Percentiles rank a stretch among this genome's conserved stretches.
phyloP scores from a whole-genome alignment of 2,329 filamentous ascomycete species.

The Fusarium scirpi region DNA sequence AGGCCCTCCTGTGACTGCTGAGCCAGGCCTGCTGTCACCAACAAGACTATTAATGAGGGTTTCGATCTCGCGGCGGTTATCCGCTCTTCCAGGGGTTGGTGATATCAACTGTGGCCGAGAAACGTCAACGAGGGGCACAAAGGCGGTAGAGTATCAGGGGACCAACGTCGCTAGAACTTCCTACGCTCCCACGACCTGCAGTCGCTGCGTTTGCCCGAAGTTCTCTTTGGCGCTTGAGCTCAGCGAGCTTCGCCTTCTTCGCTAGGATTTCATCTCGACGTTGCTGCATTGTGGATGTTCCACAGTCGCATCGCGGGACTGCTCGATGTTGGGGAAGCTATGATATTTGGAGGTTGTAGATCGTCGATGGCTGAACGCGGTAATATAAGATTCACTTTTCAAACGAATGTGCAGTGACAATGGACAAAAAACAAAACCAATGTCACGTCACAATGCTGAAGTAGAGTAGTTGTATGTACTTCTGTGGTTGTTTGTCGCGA shows the following conservation, averaged over 20 bases:
- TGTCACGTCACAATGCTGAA: neutral
- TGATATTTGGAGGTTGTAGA: constrained; percentile 20
- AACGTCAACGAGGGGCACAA: constrained; percentile 27
- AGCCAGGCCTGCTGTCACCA: constrained; percentile 79
- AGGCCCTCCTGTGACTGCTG: constrained; percentile 71
- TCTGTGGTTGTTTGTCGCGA: constrained; percentile 27
- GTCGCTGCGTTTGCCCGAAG: constrained; percentile 81
- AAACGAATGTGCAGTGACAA: neutral
- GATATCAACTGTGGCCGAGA: constrained; percentile 63
- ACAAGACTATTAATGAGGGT: constrained; percentile 86
- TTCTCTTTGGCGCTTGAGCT: constrained; percentile 93
- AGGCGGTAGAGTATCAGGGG: constrained; percentile 34
- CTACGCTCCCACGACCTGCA: constrained; percentile 75
- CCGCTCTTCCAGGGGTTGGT: constrained; percentile 76
- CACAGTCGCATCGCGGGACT: constrained; percentile 63
- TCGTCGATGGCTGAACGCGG: neutral
- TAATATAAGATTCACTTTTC: neutral
- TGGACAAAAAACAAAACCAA: neutral
- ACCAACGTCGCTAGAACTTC: constrained; percentile 78
- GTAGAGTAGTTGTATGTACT: constrained; percentile 14
- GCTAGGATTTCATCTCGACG: constrained; percentile 95
- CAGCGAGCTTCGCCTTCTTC: constrained; percentile 96
- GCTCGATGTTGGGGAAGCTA: constrained; percentile 41
- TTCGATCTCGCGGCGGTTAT: constrained; percentile 82
- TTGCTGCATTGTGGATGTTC: constrained; percentile 72